These are phyloP conservation scores for Podaxis sp. DNA, from an alignment of 768 basidiomycete species.

Conservation along the genomic window DNA sequence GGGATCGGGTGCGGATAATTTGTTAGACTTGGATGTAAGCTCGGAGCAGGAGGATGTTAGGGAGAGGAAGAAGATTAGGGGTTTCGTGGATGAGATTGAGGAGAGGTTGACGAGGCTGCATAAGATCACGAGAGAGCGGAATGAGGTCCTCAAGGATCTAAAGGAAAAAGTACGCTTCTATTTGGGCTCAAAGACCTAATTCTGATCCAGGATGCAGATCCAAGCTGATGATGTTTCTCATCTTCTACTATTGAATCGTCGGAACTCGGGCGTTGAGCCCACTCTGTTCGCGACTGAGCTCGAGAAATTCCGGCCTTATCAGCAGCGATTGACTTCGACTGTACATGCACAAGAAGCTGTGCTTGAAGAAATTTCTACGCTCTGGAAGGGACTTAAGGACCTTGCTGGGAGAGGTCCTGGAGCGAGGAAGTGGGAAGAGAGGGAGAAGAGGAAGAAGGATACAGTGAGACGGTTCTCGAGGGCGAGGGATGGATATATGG, in stretches of 20 bases:
- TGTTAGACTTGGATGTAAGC: slow-evolving; percentile 67
- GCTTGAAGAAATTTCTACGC: slow-evolving; percentile 67
- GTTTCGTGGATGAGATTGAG: slow-evolving; percentile 70
- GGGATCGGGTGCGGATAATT: slow-evolving; percentile 31
- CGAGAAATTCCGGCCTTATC: slow-evolving; percentile 93
- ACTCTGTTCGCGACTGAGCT: slow-evolving; percentile 89
- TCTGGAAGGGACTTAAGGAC: slow-evolving; percentile 73
- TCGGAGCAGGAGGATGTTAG: slow-evolving; percentile 58
- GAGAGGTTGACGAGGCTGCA: slow-evolving; percentile 72
- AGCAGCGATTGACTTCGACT: slow-evolving; percentile 74
- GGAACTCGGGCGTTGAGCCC: slow-evolving; percentile 78
- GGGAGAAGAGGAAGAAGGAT: slow-evolving; percentile 77
- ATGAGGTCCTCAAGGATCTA: slow-evolving; percentile 85
- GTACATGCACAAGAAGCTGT: slow-evolving; percentile 71
- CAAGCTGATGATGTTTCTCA: slow-evolving; percentile 97
- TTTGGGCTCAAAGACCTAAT: not conserved
- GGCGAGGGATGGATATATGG: slow-evolving; percentile 83
- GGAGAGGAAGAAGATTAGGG: slow-evolving; percentile 64
- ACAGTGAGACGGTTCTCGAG: slow-evolving; percentile 63
- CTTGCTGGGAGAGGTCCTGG: slow-evolving; percentile 72
- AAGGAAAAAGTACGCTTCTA: slow-evolving; percentile 78
- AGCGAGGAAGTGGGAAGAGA: slow-evolving; percentile 76
- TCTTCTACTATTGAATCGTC: slow-evolving; percentile 84
- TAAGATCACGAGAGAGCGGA: slow-evolving; percentile 82
- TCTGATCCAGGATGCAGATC: slow-evolving; percentile 43